A percentile compares a stretch with the other conserved stretches of the same genome.
Conservation (phyloP, 768 basidiomycete species). For the Tulasnella calospora region DNA sequence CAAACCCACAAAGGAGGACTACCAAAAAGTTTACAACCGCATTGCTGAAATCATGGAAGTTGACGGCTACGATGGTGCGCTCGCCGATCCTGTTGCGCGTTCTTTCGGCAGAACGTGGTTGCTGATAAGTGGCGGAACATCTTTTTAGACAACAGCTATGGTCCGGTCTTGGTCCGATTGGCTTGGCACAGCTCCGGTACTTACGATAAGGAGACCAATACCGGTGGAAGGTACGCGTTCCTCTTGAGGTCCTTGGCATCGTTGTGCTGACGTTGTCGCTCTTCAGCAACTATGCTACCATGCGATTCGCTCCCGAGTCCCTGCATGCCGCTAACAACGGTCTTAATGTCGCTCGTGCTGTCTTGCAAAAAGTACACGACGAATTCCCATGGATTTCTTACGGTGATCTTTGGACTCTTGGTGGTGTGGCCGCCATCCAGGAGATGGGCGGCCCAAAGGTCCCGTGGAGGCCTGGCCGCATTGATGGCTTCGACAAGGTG, state of each 20-base stretch:
- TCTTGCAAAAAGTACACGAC: slow-evolving; percentile 82
- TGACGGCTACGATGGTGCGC: slow-evolving; percentile 78
- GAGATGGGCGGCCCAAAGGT: slow-evolving; percentile 91
- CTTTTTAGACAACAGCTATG: slow-evolving; percentile 74
- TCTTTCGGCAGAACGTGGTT: not conserved
- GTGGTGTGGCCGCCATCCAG: slow-evolving; percentile 83
- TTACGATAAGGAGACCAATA: slow-evolving; percentile 71
- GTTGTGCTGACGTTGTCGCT: slow-evolving; percentile 24
- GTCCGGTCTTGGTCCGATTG: slow-evolving; percentile 79
- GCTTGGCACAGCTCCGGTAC: slow-evolving; percentile 96
- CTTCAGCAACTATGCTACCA: slow-evolving; percentile 89
- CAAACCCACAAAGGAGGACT: slow-evolving; percentile 74
- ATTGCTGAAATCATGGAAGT: slow-evolving; percentile 72
- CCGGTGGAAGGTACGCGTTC: slow-evolving; percentile 66
- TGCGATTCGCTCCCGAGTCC: slow-evolving; percentile 92
- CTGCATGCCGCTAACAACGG: slow-evolving; percentile 81
- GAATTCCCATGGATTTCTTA: slow-evolving; percentile 93
- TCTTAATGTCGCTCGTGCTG: slow-evolving; percentile 67
- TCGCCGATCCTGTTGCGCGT: not conserved
- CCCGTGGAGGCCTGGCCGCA: slow-evolving; percentile 88
- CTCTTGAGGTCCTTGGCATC: not conserved
- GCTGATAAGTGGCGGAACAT: slow-evolving; percentile 11
- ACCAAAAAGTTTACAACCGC: slow-evolving; percentile 92
- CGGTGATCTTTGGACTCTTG: slow-evolving; percentile 96
- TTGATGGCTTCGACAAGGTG: slow-evolving; percentile 67